Evolutionary conservation across 2,329 filamentous ascomycete genomes (phyloP).

Genomic region (Penicillium sp.): DNA sequence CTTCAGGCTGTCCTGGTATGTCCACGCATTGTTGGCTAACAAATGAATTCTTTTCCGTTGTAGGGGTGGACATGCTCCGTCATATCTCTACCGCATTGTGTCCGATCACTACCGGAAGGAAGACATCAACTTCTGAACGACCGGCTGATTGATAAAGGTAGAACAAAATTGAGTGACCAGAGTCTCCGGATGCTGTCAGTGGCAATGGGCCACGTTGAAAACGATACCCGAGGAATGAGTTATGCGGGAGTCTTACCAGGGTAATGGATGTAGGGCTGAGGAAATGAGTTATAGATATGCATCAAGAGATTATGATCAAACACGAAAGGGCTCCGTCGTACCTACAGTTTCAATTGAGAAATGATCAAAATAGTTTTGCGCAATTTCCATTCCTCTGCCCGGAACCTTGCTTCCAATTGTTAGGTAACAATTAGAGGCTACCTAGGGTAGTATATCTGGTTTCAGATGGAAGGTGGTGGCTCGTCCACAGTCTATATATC

Average conservation of each 20-base stretch:
- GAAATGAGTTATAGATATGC: conserved; percentile 3
- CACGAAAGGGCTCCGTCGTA: background rate
- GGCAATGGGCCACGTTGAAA: conserved; percentile 12
- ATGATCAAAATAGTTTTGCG: no score
- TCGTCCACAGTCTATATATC: no score
- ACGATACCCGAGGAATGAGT: conserved; percentile 27
- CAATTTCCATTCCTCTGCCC: no score
- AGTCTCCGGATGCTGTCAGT: background rate
- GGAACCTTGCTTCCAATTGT: no score
- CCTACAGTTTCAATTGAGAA: background rate
- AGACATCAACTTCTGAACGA: conserved; percentile 54
- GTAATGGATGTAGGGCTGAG: conserved; percentile 3
- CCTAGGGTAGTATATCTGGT: no score
- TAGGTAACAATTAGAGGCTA: no score
- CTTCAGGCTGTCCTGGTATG: background rate
- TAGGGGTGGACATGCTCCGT: conserved; percentile 64
- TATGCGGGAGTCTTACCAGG: conserved; percentile 15
- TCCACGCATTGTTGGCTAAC: background rate
- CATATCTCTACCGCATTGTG: conserved; percentile 66
- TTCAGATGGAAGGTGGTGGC: no score
- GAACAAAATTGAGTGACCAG: background rate
- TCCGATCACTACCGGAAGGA: conserved; percentile 66
- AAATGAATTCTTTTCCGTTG: conserved; percentile 16
- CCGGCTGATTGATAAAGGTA: background rate
- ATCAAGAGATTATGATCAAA: conserved; percentile 1